Percentiles rank a stretch among this genome's conserved stretches.
Conservation (phyloP, 169 alveolate genomes). For the Cryptosporidium viatorum region DNA sequence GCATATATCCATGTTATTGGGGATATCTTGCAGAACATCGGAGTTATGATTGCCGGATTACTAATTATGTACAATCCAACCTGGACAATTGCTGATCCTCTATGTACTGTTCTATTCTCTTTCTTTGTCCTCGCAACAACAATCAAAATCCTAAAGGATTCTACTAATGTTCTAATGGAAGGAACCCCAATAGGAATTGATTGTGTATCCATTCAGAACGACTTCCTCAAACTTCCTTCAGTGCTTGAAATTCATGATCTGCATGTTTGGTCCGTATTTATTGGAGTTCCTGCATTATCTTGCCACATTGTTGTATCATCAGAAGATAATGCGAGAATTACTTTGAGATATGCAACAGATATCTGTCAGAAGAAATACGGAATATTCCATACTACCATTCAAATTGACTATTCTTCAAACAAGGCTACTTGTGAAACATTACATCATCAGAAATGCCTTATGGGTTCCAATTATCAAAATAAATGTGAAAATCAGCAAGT, state of each 20-base stretch:
- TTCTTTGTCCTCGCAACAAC: conserved; percentile 93
- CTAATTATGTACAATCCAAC: conserved; percentile 87
- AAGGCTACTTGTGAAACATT: conserved; percentile 83
- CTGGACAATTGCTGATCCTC: conserved; percentile 93
- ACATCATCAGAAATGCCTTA: conserved; percentile 84
- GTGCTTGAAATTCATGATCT: conserved; percentile 94
- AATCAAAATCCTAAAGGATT: conserved; percentile 90
- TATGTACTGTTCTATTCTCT: conserved; percentile 94
- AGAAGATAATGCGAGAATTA: conserved; percentile 78
- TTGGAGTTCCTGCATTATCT: conserved; percentile 92
- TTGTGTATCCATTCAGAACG: conserved; percentile 85
- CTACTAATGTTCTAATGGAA: conserved; percentile 94
- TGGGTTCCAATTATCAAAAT: conserved; percentile 8
- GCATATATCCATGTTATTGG: conserved; percentile 95
- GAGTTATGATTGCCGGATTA: conserved; percentile 93
- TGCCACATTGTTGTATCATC: conserved; percentile 91
- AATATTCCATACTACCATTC: conserved; percentile 89
- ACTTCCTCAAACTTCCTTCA: conserved; percentile 85
- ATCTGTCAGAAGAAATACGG: conserved; percentile 86
- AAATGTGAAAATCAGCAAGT: neutral
- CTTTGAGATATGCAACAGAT: conserved; percentile 83
- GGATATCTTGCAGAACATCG: conserved; percentile 93
- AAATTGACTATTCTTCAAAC: conserved; percentile 85
- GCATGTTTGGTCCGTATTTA: conserved; percentile 95
- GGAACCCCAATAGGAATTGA: conserved; percentile 92